Evolutionary conservation across 2,329 filamentous ascomycete genomes (phyloP).

Genomic region (Clonostachys rosea): DNA sequence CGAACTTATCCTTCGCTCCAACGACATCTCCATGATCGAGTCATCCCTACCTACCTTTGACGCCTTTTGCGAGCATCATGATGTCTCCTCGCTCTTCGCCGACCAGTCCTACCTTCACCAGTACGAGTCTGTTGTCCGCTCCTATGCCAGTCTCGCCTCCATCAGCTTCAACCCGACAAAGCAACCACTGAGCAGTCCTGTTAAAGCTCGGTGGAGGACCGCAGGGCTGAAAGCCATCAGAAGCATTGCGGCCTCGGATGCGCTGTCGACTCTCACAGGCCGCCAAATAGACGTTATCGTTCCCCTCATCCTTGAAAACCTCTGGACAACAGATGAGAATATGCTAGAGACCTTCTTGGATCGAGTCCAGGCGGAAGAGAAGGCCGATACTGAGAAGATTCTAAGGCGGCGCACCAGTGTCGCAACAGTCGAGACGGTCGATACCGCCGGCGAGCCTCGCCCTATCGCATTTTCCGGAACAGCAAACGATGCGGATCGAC

Average conservation of each 20-base stretch:
- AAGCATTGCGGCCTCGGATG: constrained; percentile 75
- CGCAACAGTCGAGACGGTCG: constrained; percentile 61
- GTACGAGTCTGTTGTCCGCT: constrained; percentile 75
- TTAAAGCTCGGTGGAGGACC: constrained; percentile 74
- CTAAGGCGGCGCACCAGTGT: constrained; percentile 70
- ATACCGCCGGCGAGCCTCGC: constrained; percentile 60
- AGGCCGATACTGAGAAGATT: constrained; percentile 59
- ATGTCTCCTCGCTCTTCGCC: constrained; percentile 77
- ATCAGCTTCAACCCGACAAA: constrained; percentile 54
- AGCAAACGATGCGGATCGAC: constrained; percentile 80
- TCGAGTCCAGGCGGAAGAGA: constrained; percentile 65
- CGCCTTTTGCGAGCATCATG: constrained; percentile 83
- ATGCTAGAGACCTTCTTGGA: constrained; percentile 65
- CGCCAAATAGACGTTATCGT: constrained; percentile 75
- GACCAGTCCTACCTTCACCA: constrained; percentile 79
- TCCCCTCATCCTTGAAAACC: constrained; percentile 80
- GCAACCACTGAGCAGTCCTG: constrained; percentile 59
- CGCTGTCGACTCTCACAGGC: constrained; percentile 68
- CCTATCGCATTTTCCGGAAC: constrained; percentile 73
- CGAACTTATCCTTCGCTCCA: constrained; percentile 74
- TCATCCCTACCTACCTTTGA: constrained; percentile 83
- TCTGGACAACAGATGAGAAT: constrained; percentile 71
- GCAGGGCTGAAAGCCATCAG: constrained; percentile 74
- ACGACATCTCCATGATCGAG: constrained; percentile 89
- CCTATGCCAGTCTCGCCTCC: constrained; percentile 77